Percentiles rank a stretch among this genome's conserved stretches.
These are phyloP conservation scores for Henckelia pumila DNA, from an alignment of 257 asterid genomes.

Conservation along the genomic window DNA sequence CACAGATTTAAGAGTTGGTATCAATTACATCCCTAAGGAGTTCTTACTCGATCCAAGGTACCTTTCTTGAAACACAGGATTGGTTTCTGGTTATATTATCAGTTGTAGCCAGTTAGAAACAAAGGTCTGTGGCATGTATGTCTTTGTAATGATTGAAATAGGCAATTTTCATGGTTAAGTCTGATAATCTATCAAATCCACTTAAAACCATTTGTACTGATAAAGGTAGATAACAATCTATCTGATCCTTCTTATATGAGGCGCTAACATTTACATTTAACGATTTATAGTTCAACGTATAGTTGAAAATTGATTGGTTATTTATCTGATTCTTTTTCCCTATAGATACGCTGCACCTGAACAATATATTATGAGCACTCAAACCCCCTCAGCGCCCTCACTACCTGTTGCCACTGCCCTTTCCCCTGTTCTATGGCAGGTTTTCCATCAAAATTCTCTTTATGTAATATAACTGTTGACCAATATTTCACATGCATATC, in stretches of 20 bases:
- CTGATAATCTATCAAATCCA: background rate
- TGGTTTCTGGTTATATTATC: background rate
- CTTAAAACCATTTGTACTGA: background rate
- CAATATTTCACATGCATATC: slow-evolving; percentile 10
- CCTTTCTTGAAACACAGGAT: background rate
- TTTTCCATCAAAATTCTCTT: slow-evolving; percentile 19
- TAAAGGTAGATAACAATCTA: background rate
- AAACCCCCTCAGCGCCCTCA: slow-evolving; percentile 97
- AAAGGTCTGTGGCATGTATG: background rate
- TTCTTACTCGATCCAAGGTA: slow-evolving; percentile 96
- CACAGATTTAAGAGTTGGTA: slow-evolving; percentile 95
- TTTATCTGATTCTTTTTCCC: background rate
- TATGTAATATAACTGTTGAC: background rate
- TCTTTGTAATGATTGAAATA: no score
- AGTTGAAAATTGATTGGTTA: background rate
- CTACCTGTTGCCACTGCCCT: slow-evolving; percentile 94
- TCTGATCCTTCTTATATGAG: background rate
- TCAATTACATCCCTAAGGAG: slow-evolving; percentile 92
- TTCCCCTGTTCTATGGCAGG: slow-evolving; percentile 99
- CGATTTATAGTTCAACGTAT: background rate
- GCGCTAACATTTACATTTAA: background rate
- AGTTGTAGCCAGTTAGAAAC: background rate
- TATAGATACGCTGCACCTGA: slow-evolving; percentile 97
- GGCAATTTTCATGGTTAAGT: background rate
- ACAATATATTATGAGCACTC: slow-evolving; percentile 97